Conservation (phyloP, 495 filamentous ascomycete species). For the Podospora anserina region DNA sequence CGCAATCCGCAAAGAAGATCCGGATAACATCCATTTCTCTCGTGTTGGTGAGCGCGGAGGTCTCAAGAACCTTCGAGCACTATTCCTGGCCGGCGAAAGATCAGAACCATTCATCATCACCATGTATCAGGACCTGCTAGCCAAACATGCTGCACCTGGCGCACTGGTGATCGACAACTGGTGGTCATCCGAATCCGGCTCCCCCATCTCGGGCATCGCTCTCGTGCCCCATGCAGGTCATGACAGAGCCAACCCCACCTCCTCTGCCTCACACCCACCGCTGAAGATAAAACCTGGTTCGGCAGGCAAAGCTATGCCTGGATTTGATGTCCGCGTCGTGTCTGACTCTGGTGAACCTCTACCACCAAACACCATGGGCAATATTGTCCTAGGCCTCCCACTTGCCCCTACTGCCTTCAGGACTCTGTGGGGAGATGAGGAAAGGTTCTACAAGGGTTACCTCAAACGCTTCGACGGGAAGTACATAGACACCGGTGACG, state of each 20-base stretch:
- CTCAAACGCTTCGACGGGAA: slow-evolving; percentile 72
- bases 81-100: slow-evolving; percentile 87
- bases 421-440: slow-evolving; percentile 78
- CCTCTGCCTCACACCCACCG: slow-evolving; percentile 16
- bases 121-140: slow-evolving; percentile 70
- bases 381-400: slow-evolving; percentile 80
- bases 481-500: slow-evolving; percentile 89
- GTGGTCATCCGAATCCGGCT: slow-evolving; percentile 93
- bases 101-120: slow-evolving; percentile 83
- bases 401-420: slow-evolving; percentile 83
- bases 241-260: slow-evolving; percentile 32
- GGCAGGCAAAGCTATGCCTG: slow-evolving; percentile 85
- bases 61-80: slow-evolving; percentile 60
- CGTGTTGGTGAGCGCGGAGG: slow-evolving; percentile 61
- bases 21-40: slow-evolving; percentile 62
- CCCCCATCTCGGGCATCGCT: slow-evolving; percentile 80
- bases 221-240: slow-evolving; percentile 55
- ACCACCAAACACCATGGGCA: slow-evolving; percentile 70
- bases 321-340: slow-evolving; percentile 81
- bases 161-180: slow-evolving; percentile 86
- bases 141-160: slow-evolving; percentile 57
- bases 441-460: slow-evolving; percentile 78
- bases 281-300: slow-evolving; percentile 71
- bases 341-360: slow-evolving; percentile 74
- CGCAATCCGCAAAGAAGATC: slow-evolving; percentile 83